Evolutionary conservation across 176 grass and related monocot species (phyloP).

Genomic region (Triticum urartu): DNA sequence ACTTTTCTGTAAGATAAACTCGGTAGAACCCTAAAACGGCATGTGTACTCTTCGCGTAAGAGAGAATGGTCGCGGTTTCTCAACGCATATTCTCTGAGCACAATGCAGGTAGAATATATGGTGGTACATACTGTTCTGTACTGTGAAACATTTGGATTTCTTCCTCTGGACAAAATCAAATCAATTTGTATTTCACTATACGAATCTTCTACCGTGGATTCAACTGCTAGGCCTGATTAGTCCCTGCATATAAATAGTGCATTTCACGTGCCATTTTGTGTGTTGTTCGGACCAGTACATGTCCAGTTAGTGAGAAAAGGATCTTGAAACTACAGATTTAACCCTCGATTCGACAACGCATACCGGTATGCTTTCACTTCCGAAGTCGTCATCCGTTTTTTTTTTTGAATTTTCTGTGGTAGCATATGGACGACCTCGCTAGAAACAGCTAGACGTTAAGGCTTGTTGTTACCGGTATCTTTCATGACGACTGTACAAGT

Average conservation of each 20-base stretch:
- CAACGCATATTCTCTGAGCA: no score
- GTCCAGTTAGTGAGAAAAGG: slow-evolving; percentile 17
- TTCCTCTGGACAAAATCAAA: neutral
- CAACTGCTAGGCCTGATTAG: neutral
- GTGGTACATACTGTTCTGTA: neutral
- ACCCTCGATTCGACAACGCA: neutral
- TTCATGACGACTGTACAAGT: neutral
- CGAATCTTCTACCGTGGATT: neutral
- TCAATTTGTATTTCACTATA: neutral
- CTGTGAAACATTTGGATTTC: neutral
- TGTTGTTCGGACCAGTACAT: neutral
- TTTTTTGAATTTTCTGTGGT: neutral
- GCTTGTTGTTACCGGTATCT: slow-evolving; percentile 3
- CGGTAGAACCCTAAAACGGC: no score
- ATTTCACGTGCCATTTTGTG: neutral
- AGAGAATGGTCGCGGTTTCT: no score
- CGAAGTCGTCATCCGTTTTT: neutral
- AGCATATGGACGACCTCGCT: neutral
- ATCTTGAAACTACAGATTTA: neutral
- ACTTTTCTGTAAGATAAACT: no score
- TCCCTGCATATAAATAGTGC: neutral
- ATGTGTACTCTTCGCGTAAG: no score
- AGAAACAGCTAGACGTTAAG: slow-evolving; percentile 13
- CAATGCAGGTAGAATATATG: neutral
- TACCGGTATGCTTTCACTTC: neutral